Percentiles rank a stretch among this genome's conserved stretches.
phyloP scores from a whole-genome alignment of 257 asterid genomes.

The Forsythia suspensa region DNA sequence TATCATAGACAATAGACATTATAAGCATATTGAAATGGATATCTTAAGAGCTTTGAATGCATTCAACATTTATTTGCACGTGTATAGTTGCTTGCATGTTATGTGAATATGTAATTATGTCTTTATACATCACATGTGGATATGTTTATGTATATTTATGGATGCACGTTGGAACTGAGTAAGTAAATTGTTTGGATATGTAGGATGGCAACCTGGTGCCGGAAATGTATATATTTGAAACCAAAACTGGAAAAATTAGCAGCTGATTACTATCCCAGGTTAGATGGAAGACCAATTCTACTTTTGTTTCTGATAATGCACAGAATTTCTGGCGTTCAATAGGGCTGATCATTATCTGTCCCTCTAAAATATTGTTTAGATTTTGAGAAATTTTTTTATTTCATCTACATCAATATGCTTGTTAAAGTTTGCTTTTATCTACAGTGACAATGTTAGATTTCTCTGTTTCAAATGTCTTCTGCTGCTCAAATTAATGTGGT shows the following conservation, averaged over 20 bases:
- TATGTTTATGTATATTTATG: conserved; percentile 20
- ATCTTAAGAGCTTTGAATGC: conserved; percentile 2
- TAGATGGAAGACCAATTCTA: conserved; percentile 17
- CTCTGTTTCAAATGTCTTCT: background rate
- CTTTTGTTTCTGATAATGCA: conserved; percentile 13
- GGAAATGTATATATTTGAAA: conserved; percentile 92
- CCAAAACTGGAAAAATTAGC: conserved; percentile 92
- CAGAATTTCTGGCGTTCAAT: background rate
- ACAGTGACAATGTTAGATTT: background rate
- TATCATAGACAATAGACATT: background rate
- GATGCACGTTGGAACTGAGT: conserved; percentile 30
- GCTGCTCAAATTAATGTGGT: conserved; percentile 10
- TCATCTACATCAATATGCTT: background rate
- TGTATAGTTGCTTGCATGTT: background rate
- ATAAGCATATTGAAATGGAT: background rate
- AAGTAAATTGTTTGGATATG: conserved; percentile 39
- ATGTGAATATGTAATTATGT: conserved; percentile 6
- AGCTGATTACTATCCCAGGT: conserved; percentile 91
- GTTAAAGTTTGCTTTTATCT: background rate
- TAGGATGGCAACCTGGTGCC: conserved; percentile 98
- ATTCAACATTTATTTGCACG: background rate
- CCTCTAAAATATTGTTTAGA: background rate
- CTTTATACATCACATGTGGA: conserved; percentile 6
- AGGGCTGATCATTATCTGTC: background rate
- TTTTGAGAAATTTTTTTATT: background rate